Evolutionary conservation across 352 stramenopile genomes (phyloP).

Genomic region (Aphanomyces euteiches): DNA sequence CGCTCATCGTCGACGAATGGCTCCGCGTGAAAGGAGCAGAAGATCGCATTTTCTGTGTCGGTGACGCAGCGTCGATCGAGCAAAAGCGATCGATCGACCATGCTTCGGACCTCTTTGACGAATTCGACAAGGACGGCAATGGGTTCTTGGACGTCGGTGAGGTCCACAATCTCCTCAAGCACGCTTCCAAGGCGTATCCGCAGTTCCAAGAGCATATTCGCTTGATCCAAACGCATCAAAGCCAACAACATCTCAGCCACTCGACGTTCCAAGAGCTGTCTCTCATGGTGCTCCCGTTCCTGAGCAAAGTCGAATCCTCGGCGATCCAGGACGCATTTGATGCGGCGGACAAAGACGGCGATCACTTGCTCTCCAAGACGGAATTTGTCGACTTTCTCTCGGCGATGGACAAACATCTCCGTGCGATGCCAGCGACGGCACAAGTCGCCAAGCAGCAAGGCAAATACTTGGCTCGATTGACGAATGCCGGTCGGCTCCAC

Average conservation of each 20-base stretch:
- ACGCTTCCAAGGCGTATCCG: slow-evolving; percentile 17
- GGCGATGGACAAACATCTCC: slow-evolving; percentile 22
- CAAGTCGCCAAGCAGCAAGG: slow-evolving; percentile 31
- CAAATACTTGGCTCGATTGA: slow-evolving; percentile 15
- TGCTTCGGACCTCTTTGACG: slow-evolving; percentile 20
- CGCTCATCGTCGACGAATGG: slow-evolving; percentile 23
- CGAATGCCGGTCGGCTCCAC: neutral
- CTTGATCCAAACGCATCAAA: slow-evolving; percentile 2
- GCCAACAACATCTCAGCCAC: neutral
- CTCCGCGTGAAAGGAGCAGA: slow-evolving; percentile 21
- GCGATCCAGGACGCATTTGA: slow-evolving; percentile 20
- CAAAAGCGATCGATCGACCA: slow-evolving; percentile 10
- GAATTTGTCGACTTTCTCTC: slow-evolving; percentile 16
- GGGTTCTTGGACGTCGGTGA: slow-evolving; percentile 8
- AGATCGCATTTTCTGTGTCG: slow-evolving; percentile 20
- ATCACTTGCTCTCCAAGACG: slow-evolving; percentile 9
- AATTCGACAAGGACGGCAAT: neutral
- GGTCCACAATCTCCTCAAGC: neutral
- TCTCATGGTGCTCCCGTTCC: slow-evolving; percentile 8
- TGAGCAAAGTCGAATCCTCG: neutral
- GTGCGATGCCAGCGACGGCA: slow-evolving; percentile 19
- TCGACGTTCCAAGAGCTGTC: neutral
- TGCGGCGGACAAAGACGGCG: slow-evolving; percentile 7
- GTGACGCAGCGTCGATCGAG: slow-evolving; percentile 15
- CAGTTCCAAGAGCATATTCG: slow-evolving; percentile 25